Evolutionary conservation across 2,329 filamentous ascomycete genomes (phyloP).

Genomic region (Ophiocordyceps camponoti-leonardi): DNA sequence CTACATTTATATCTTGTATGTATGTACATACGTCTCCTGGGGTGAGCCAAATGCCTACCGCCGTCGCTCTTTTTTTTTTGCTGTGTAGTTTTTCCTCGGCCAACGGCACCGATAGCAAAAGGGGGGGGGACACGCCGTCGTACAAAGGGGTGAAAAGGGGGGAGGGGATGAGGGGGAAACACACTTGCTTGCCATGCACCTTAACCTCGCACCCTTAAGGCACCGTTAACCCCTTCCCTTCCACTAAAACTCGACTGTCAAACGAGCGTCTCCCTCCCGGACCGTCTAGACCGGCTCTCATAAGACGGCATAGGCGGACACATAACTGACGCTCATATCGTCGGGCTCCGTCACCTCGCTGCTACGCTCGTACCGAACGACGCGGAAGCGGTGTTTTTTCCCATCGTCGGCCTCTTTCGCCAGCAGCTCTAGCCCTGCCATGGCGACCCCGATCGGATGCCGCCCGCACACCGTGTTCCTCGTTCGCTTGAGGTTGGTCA

Average conservation of each 20-base stretch:
- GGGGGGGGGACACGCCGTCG: not conserved
- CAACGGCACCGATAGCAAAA: not conserved
- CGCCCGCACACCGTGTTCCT: conserved; percentile 87
- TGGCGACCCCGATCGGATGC: conserved; percentile 83
- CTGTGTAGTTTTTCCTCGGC: not conserved
- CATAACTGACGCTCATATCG: conserved; percentile 90
- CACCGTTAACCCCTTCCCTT: not conserved
- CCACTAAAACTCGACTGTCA: not conserved
- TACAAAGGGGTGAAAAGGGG: not conserved
- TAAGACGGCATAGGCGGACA: conserved; percentile 71
- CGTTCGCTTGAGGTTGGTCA: conserved; percentile 50
- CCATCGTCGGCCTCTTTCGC: conserved; percentile 20
- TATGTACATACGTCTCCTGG: not conserved
- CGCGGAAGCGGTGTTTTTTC: conserved; percentile 45
- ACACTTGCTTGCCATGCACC: no score
- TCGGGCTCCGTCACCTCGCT: conserved; percentile 46
- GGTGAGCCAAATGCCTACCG: not conserved
- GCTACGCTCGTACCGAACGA: conserved; percentile 79
- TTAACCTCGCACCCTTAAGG: no score
- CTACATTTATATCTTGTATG: no score
- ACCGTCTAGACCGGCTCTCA: conserved; percentile 13
- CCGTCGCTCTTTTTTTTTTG: not conserved
- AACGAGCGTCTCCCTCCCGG: not conserved
- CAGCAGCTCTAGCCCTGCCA: conserved; percentile 68
- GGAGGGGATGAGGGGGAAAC: no score